phyloP scores from a whole-genome alignment of 257 asterid species.

The Petunia axillaris region DNA sequence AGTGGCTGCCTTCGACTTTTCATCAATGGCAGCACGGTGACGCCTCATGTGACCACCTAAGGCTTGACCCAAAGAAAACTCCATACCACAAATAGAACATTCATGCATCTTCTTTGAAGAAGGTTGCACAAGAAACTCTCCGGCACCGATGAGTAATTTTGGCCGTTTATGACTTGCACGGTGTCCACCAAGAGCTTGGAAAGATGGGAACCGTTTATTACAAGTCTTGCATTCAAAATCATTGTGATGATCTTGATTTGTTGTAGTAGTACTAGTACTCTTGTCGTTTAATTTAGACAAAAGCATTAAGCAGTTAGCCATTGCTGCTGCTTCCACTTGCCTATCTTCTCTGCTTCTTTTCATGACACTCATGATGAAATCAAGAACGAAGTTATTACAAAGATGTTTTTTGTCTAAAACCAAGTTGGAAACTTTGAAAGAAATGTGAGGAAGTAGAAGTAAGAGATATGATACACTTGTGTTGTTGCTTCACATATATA shows the following conservation, averaged over 20 bases:
- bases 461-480: not conserved
- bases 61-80: conserved; percentile 18
- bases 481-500: not conserved
- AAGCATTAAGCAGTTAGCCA: conserved; percentile 13
- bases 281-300: not conserved
- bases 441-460: not conserved
- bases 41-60: conserved; percentile 27
- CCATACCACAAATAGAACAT: conserved; percentile 29
- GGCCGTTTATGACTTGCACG: conserved; percentile 25
- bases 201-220: not conserved
- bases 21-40: conserved; percentile 6
- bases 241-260: not conserved
- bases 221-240: conserved; percentile 29
- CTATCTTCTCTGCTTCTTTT: conserved; percentile 21
- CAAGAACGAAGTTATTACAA: not conserved
- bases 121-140: not conserved
- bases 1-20: not conserved
- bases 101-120: not conserved
- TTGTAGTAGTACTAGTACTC: not conserved
- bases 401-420: not conserved
- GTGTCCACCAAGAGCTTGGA: conserved; percentile 25
- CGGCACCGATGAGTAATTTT: not conserved
- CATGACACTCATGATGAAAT: not conserved
- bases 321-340: conserved; percentile 15
- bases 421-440: not conserved